Base-by-base conservation (phyloP, 2,329 filamentous ascomycete species). In the Cordyceps cicadae region DNA sequence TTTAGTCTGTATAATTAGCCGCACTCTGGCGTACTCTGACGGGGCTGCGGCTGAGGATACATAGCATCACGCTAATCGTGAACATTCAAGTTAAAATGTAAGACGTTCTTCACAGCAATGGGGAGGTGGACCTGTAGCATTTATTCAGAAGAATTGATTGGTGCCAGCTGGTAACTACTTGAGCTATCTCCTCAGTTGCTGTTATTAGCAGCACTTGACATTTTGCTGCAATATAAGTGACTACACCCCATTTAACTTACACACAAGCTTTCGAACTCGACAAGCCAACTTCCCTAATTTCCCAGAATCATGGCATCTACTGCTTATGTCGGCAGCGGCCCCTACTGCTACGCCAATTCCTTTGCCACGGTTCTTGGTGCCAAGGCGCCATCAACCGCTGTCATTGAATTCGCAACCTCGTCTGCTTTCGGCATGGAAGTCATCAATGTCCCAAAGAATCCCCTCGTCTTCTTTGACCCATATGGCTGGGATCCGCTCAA, bases 321-420 rank as follows among this genome's bases (percentile, higher is more conserved):
- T 24, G n/a, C 60, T 2, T 66, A 64, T 48, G 50, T 65, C n/a
- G 64, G 64, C 56, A 63, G 56, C 7, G 64, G 64, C 21, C 64
- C 63, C 3, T 66, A 66, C 58, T 66, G 63, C 61, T 66, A 64
- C 46, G 54, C 64, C 39, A 66, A 66, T 54, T 63, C 62, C 5
- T 56, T 66, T 14, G 62, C 64, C 21, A 66, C 62, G 59, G 59
- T 65, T 41, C 58, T 64, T n/a, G 63, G 63, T 7, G 11, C 46
- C 11, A 52, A 62, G 14, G 57, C 63, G 5, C 63, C 63, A 8
- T 64, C 63, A 12, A 58, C 64, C 3, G 59, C 62, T 2, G 59
- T 66, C 49, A 55, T 66, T 41, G 64, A 66, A 26, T 66, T 66
- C 54, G 64, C 64, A 15, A 66, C 62, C 24, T 64, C 59, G 1